Evolutionary conservation across 352 stramenopile genomes (phyloP).

Genomic region (Phytophthora cryptogea): DNA sequence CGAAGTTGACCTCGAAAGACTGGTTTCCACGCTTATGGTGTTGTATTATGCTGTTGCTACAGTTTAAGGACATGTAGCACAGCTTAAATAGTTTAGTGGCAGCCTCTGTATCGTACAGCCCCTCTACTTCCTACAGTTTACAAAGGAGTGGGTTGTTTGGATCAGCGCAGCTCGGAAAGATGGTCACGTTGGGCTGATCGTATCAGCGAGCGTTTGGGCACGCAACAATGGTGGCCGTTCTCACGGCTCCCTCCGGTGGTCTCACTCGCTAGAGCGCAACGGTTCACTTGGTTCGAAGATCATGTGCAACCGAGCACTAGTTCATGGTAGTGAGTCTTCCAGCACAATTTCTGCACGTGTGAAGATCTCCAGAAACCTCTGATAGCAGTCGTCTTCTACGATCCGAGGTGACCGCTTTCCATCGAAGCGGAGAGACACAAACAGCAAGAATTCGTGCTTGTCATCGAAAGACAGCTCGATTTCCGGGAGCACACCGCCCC

Average conservation of each 20-base stretch:
- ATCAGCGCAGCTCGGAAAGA: not conserved
- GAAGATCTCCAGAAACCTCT: constrained; percentile 55
- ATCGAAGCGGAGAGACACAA: constrained; percentile 58
- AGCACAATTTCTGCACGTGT: constrained; percentile 30
- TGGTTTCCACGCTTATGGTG: constrained; percentile 6
- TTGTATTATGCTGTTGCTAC: constrained; percentile 20
- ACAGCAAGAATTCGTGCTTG: constrained; percentile 64
- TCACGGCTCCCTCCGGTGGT: not conserved
- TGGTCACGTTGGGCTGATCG: not conserved
- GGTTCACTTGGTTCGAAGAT: not conserved
- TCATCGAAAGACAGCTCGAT: constrained; percentile 81
- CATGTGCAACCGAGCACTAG: not conserved
- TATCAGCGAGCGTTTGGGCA: not conserved
- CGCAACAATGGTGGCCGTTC: not conserved
- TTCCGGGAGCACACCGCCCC: constrained; percentile 78
- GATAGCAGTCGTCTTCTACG: constrained; percentile 49
- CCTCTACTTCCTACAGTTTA: constrained; percentile 1
- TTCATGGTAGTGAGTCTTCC: constrained; percentile 23
- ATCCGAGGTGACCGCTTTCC: constrained; percentile 39
- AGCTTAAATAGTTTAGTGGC: constrained; percentile 33
- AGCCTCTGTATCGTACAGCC: constrained; percentile 9
- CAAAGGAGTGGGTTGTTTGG: not conserved
- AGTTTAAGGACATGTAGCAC: constrained; percentile 1
- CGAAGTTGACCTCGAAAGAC: no score
- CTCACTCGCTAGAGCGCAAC: not conserved